Percentiles rank a stretch among this genome's conserved stretches.
Evolutionary conservation across 768 basidiomycete species (phyloP).

Genomic region (Daedaleopsis sinensis): DNA sequence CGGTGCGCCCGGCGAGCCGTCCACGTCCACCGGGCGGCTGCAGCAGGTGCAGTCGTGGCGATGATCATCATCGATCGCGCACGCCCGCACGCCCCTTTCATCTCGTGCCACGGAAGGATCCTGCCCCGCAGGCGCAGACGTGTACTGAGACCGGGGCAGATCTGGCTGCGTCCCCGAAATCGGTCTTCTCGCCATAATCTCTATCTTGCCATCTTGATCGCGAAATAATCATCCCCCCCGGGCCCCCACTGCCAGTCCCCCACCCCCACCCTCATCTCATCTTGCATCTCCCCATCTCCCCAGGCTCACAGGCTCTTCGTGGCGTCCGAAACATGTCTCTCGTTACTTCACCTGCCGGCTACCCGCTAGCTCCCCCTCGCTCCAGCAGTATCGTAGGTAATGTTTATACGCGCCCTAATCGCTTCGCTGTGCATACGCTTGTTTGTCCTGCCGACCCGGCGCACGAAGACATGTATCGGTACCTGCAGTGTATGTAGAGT

Average conservation of each 20-base stretch:
- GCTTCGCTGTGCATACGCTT: conserved; percentile 11
- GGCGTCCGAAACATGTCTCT: not conserved
- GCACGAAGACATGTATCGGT: not conserved
- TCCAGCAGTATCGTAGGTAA: conserved; percentile 20
- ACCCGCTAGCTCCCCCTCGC: not conserved
- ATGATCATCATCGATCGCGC: conserved; percentile 8
- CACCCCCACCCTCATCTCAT: too few species aligned
- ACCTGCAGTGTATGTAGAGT: too few species aligned
- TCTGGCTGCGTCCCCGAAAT: not conserved
- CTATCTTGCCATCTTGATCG: not conserved
- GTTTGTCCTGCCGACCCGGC: not conserved
- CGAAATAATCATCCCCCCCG: not conserved
- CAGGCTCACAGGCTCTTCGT: not conserved
- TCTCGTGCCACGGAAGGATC: conserved; percentile 3
- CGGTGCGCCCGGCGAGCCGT: conserved; percentile 6
- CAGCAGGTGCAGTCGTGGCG: conserved; percentile 32
- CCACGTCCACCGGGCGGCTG: conserved; percentile 26
- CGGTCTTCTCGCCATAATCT: not conserved
- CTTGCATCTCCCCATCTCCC: too few species aligned
- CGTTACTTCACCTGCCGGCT: not conserved
- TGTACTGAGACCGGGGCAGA: not conserved
- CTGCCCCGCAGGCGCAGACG: not conserved
- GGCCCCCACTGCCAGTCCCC: too few species aligned
- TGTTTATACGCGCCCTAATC: conserved; percentile 16
- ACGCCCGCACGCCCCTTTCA: not conserved